Conservation (phyloP, 306 rosid species). For the Leucaena leucocephala region DNA sequence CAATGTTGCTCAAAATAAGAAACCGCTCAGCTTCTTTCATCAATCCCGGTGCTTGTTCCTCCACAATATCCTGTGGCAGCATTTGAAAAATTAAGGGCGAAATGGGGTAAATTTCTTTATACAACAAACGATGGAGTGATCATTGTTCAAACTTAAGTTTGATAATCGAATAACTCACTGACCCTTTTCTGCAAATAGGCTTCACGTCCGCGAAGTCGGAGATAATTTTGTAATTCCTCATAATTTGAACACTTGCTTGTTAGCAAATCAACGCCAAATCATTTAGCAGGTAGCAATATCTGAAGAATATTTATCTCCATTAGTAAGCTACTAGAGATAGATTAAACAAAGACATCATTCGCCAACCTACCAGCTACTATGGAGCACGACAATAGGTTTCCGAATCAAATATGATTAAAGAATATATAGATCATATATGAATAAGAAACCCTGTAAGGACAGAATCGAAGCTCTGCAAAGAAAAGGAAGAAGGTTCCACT, state of each 20-base stretch:
- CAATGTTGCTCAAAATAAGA: constrained; percentile 84
- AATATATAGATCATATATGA: background rate
- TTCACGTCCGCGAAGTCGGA: constrained; percentile 74
- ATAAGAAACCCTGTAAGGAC: no score
- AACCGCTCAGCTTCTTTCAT: constrained; percentile 97
- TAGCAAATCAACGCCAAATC: constrained; percentile 85
- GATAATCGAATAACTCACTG: constrained; percentile 25
- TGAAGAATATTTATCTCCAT: constrained; percentile 41
- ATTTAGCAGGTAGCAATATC: constrained; percentile 90
- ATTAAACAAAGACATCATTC: constrained; percentile 25
- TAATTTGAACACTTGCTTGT: constrained; percentile 64
- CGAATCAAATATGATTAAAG: background rate
- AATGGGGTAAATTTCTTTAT: background rate
- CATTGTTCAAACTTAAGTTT: background rate
- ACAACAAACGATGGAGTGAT: background rate
- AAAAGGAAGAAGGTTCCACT: constrained; percentile 45
- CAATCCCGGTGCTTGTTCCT: constrained; percentile 80
- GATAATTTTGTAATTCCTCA: constrained; percentile 68
- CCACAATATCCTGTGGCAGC: constrained; percentile 62
- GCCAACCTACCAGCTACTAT: background rate
- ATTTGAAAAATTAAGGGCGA: constrained; percentile 16
- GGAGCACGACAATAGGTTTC: background rate
- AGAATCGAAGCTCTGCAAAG: background rate
- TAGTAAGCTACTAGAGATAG: constrained; percentile 18
- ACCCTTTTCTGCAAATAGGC: constrained; percentile 93